These are phyloP conservation scores for Paramecium sonneborni DNA, from an alignment of 73 alveolate species.

Conservation along the genomic window DNA sequence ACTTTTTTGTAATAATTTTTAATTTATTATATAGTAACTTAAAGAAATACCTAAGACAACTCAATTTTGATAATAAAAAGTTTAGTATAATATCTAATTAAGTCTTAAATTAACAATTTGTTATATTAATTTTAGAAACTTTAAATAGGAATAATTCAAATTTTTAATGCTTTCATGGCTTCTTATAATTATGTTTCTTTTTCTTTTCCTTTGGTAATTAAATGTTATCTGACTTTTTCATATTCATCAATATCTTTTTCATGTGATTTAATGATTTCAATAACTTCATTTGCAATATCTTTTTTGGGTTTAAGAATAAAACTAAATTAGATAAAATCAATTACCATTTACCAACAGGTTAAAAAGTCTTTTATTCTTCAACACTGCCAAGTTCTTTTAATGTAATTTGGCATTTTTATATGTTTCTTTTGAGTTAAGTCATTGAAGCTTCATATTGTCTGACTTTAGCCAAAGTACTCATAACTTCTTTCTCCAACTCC, in stretches of 20 bases:
- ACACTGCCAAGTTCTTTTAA: constrained; percentile 5
- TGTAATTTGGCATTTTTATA: constrained; percentile 24
- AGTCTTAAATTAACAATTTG: background rate
- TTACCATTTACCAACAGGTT: constrained; percentile 51
- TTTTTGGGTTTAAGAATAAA: constrained; percentile 43
- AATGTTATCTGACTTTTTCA: constrained; percentile 7
- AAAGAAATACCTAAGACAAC: background rate
- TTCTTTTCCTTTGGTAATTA: constrained; percentile 49
- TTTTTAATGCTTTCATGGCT: constrained; percentile 22
- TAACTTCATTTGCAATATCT: constrained; percentile 16
- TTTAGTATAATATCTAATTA: background rate
- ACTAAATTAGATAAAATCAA: background rate
- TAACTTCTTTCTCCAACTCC: constrained; percentile 50
- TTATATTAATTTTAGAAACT: background rate
- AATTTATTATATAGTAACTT: background rate
- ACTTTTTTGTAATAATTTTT: constrained; percentile 2
- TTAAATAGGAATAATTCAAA: background rate
- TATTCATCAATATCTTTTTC: constrained; percentile 49
- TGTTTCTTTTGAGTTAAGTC: background rate
- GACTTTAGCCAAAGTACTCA: background rate
- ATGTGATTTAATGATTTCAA: background rate
- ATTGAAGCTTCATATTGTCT: constrained; percentile 26
- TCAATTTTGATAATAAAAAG: background rate
- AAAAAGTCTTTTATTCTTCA: background rate
- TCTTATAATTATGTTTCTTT: constrained; percentile 40